phyloP scores from a whole-genome alignment of 148 eudicot genomes.

The Talinum fruticosum region DNA sequence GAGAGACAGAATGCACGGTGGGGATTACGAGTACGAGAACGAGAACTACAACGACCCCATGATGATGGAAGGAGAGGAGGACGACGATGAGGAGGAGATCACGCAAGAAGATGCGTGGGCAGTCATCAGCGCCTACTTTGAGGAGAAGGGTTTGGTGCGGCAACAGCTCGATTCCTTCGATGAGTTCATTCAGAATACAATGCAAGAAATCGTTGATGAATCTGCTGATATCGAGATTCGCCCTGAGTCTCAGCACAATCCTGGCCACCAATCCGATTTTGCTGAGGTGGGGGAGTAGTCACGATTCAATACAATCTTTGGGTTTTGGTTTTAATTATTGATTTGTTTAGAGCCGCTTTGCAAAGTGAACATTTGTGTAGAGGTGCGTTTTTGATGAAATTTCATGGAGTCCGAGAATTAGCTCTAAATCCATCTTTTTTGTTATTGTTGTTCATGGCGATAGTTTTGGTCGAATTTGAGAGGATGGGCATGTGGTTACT shows the following conservation, averaged over 20 bases:
- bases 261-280: conserved; percentile 80
- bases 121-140: conserved; percentile 89
- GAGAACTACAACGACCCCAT: conserved; percentile 12
- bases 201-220: conserved; percentile 98
- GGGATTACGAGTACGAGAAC: conserved; percentile 27
- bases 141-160: conserved; percentile 86
- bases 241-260: conserved; percentile 94
- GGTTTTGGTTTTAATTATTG: neutral
- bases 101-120: conserved; percentile 99
- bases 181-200: conserved; percentile 96
- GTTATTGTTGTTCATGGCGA: neutral
- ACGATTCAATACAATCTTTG: neutral
- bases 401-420: neutral
- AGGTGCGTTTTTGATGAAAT: too few species aligned
- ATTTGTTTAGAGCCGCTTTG: too few species aligned
- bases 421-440: neutral
- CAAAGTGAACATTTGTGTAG: too few species aligned
- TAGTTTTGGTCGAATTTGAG: neutral
- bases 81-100: conserved; percentile 73
- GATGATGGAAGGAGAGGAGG: conserved; percentile 17
- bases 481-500: neutral
- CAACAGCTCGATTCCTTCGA: conserved; percentile 95
- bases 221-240: conserved; percentile 92
- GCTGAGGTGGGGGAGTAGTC: conserved; percentile 50
- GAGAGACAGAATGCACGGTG: neutral